Percentiles rank a stretch among this genome's conserved stretches.
Evolutionary conservation across 2,329 filamentous ascomycete species (phyloP).

Genomic region (Fusarium albosuccineum): DNA sequence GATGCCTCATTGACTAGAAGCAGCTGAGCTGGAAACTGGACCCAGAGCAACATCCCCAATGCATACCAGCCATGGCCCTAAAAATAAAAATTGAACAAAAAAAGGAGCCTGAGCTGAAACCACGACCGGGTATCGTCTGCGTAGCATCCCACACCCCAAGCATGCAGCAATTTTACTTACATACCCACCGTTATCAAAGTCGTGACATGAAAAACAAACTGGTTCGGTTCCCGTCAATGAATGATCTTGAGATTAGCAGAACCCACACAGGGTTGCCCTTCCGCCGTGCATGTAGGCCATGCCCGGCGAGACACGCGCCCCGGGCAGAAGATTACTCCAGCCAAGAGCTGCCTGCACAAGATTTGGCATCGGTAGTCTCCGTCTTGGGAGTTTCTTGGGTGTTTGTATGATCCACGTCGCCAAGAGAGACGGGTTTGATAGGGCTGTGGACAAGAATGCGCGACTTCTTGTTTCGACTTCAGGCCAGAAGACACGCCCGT

Average conservation of each 20-base stretch:
- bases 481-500: constrained; percentile 2
- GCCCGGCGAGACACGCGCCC: too few relatives aligned
- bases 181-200: constrained; percentile 31
- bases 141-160: constrained; percentile 27
- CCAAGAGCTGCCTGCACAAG: constrained; percentile 14
- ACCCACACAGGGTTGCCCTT: too few relatives aligned
- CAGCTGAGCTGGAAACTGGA: constrained; percentile 7
- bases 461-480: constrained; percentile 16
- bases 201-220: constrained; percentile 16
- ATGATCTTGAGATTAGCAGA: too few relatives aligned
- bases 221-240: constrained; percentile 5
- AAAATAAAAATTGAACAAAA: constrained; percentile 9
- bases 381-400: constrained; percentile 25
- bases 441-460: constrained; percentile 12
- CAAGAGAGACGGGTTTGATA: constrained; percentile 21
- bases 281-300: too few relatives aligned
- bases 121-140: constrained; percentile 18
- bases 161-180: constrained; percentile 36
- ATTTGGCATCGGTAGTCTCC: constrained; percentile 33
- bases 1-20: too few relatives aligned
- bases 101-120: constrained; percentile 27
- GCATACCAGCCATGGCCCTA: constrained; percentile 30
- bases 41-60: constrained; percentile 37
- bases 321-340: too few relatives aligned
- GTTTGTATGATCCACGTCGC: constrained; percentile 19